Percentiles rank a stretch among this genome's conserved stretches.
phyloP scores from a whole-genome alignment of 2,329 filamentous ascomycete genomes.

The Fusarium floridanum region DNA sequence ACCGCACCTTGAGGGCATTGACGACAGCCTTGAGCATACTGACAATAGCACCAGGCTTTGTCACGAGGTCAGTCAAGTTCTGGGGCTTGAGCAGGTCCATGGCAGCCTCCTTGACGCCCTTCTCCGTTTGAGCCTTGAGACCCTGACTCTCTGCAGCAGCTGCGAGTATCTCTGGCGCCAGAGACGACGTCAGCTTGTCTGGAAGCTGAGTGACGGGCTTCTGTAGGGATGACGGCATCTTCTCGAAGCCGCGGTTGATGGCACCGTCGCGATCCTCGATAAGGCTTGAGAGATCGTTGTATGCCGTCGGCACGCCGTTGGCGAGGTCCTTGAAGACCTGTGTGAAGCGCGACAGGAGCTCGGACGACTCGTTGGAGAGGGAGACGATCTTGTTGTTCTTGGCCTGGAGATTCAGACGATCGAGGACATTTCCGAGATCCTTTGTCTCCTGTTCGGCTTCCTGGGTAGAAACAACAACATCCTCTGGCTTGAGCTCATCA shows the following conservation, averaged over 20 bases:
- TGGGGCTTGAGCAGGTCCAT: constrained; percentile 78
- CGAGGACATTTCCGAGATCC: constrained; percentile 84
- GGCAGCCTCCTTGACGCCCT: constrained; percentile 71
- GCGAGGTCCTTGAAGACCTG: constrained; percentile 91
- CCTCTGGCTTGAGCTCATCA: constrained; percentile 51
- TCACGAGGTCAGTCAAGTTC: constrained; percentile 82
- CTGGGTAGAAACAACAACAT: constrained; percentile 57
- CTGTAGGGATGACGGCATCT: constrained; percentile 83
- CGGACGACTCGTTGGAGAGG: constrained; percentile 85
- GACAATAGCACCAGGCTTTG: constrained; percentile 88
- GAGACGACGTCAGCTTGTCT: constrained; percentile 79
- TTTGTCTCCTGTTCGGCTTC: constrained; percentile 68
- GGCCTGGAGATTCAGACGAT: constrained; percentile 85
- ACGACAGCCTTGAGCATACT: constrained; percentile 91
- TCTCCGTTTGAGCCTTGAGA: constrained; percentile 66
- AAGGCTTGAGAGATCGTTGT: constrained; percentile 81
- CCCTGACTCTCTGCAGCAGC: constrained; percentile 82
- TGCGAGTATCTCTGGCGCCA: constrained; percentile 87
- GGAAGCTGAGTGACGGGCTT: constrained; percentile 89
- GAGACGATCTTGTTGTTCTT: constrained; percentile 89
- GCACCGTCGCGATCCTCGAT: constrained; percentile 72
- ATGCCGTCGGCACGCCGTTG: constrained; percentile 93
- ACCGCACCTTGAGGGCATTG: constrained; percentile 85
- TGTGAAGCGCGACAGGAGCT: constrained; percentile 86
- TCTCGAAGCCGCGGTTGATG: constrained; percentile 71